phyloP scores from a whole-genome alignment of 441 rosid genomes.

The Macaranga tanarius region DNA sequence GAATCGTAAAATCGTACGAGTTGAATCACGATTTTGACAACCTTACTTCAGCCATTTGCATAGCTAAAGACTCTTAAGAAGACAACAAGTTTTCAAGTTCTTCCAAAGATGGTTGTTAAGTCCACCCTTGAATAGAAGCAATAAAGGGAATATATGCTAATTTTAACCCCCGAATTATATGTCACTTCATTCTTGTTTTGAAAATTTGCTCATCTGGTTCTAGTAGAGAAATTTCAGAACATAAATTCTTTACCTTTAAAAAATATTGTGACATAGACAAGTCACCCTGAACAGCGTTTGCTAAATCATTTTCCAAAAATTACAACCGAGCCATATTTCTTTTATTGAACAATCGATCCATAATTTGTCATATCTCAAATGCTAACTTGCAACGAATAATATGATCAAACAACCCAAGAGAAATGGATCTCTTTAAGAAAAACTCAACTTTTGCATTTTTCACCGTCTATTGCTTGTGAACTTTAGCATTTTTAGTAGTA shows the following conservation, averaged over 20 bases:
- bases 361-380: no score
- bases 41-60: background rate
- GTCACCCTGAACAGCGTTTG: background rate
- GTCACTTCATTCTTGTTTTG: background rate
- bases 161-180: background rate
- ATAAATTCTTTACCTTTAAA: background rate
- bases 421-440: no score
- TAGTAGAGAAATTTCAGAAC: background rate
- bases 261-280: background rate
- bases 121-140: no score
- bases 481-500: no score
- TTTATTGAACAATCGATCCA: background rate
- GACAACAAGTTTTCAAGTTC: background rate
- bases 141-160: background rate
- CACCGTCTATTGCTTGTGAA: no score
- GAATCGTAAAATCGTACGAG: no score
- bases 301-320: background rate
- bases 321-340: background rate
- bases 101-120: background rate
- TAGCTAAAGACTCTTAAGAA: background rate
- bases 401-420: no score
- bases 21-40: no score
- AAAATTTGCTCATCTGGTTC: background rate
- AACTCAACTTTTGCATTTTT: no score
- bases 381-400: no score